These are phyloP conservation scores for Xylariaceae sp. DNA, from an alignment of 2,329 filamentous ascomycete genomes.

Conservation along the genomic window DNA sequence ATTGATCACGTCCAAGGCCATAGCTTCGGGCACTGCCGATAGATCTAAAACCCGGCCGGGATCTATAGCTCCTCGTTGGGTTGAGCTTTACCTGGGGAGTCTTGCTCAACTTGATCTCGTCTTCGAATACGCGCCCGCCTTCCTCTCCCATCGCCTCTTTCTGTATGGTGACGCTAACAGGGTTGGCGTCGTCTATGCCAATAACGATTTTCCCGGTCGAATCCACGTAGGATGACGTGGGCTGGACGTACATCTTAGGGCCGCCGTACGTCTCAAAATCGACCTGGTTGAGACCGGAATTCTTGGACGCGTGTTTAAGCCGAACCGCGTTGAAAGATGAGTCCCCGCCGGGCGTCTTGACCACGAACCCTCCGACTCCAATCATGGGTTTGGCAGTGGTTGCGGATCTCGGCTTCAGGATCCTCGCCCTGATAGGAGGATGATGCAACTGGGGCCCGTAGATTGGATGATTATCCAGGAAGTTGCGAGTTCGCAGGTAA, in stretches of 20 bases:
- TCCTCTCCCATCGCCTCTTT: conserved; percentile 48
- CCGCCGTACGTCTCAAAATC: conserved; percentile 55
- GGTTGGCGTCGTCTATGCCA: conserved; percentile 43
- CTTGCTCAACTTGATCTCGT: conserved; percentile 14
- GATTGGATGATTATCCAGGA: conserved; percentile 61
- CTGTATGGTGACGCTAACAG: conserved; percentile 47
- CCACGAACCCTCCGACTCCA: conserved; percentile 59
- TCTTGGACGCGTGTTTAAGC: background rate
- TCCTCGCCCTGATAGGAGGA: conserved; percentile 52
- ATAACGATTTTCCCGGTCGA: conserved; percentile 54
- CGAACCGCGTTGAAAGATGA: conserved; percentile 43
- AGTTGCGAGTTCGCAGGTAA: conserved; percentile 59
- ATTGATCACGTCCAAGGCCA: conserved; percentile 33
- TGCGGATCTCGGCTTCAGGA: conserved; percentile 47
- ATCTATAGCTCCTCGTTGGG: background rate
- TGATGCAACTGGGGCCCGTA: conserved; percentile 60
- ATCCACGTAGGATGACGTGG: conserved; percentile 52
- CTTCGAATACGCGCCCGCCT: conserved; percentile 36
- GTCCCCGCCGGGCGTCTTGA: conserved; percentile 45
- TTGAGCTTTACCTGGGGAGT: conserved; percentile 8
- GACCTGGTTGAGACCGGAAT: conserved; percentile 44
- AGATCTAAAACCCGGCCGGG: conserved; percentile 10
- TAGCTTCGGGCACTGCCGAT: conserved; percentile 44
- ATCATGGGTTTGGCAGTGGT: conserved; percentile 44
- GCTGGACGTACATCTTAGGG: conserved; percentile 58